Conservation (phyloP, 805 yeast genomes). For the Kuraishia floccosa region DNA sequence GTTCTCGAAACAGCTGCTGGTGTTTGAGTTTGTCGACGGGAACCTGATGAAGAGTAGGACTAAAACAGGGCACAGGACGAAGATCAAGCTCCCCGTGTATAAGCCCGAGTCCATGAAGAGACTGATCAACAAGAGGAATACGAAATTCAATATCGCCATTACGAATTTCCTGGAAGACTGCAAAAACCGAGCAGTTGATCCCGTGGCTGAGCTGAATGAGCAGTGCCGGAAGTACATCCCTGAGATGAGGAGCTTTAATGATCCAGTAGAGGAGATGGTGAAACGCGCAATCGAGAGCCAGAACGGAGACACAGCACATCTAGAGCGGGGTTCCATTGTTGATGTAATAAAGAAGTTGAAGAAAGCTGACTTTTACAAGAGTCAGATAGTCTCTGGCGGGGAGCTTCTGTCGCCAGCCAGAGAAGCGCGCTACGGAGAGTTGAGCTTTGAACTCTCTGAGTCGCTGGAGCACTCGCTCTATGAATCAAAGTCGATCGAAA, state of each 20-base stretch:
- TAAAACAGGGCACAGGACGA: constrained; percentile 26
- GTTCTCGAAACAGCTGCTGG: constrained; percentile 39
- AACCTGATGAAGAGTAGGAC: constrained; percentile 36
- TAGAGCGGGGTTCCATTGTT: constrained; percentile 30
- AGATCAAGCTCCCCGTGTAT: constrained; percentile 37
- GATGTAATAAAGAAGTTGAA: constrained; percentile 39
- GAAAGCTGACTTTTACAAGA: constrained; percentile 36
- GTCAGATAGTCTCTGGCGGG: constrained; percentile 49
- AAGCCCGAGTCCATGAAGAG: constrained; percentile 45
- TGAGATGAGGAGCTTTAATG: constrained; percentile 32
- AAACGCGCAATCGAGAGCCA: constrained; percentile 9
- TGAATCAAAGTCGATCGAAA: constrained; percentile 31
- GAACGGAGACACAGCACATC: constrained; percentile 1
- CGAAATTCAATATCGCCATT: constrained; percentile 33
- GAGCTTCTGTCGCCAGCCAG: constrained; percentile 30
- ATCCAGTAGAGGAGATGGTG: constrained; percentile 53
- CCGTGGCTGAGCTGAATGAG: constrained; percentile 26
- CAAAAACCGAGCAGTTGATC: constrained; percentile 19
- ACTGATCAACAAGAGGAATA: constrained; percentile 46
- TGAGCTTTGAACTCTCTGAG: constrained; percentile 35
- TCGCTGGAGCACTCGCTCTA: constrained; percentile 41
- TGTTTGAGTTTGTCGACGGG: constrained; percentile 74
- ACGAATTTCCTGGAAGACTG: constrained; percentile 23
- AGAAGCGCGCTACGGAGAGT: constrained; percentile 29
- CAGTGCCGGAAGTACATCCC: constrained; percentile 33